Percentiles rank a stretch among this genome's conserved stretches.
These are phyloP conservation scores for Lipomyces orientalis DNA, from an alignment of 805 yeast genomes.

Conservation along the genomic window DNA sequence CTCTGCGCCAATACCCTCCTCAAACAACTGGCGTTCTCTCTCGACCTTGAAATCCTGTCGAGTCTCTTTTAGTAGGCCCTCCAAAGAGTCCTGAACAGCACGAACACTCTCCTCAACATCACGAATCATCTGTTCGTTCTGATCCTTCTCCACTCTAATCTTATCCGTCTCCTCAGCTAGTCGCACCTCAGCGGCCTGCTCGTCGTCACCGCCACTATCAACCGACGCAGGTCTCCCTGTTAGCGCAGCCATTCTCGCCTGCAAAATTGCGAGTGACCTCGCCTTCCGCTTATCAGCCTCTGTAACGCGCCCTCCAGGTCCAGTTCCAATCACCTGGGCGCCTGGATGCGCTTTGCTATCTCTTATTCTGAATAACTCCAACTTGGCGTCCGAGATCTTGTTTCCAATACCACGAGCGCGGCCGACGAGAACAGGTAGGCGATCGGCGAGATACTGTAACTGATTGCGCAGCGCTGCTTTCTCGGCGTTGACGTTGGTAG, in stretches of 20 bases:
- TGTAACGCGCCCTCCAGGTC: constrained; percentile 84
- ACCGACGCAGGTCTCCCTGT: constrained; percentile 71
- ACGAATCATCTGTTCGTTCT: constrained; percentile 63
- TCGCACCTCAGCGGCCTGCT: constrained; percentile 51
- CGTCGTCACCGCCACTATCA: constrained; percentile 53
- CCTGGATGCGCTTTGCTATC: constrained; percentile 70
- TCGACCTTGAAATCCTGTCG: constrained; percentile 40
- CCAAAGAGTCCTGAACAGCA: constrained; percentile 61
- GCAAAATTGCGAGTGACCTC: constrained; percentile 74
- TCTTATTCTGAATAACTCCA: constrained; percentile 64
- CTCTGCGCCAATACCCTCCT: constrained; percentile 76
- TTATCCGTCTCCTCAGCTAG: constrained; percentile 59
- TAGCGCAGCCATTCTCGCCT: constrained; percentile 89
- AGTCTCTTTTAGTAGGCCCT: constrained; percentile 50
- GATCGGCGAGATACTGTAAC: constrained; percentile 68
- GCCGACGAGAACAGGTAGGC: constrained; percentile 72
- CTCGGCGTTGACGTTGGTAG: constrained; percentile 49
- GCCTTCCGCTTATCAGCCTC: constrained; percentile 83
- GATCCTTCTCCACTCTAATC: constrained; percentile 59
- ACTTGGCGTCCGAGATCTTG: constrained; percentile 68
- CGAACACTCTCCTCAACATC: constrained; percentile 77
- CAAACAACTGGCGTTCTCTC: constrained; percentile 75
- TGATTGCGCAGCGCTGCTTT: constrained; percentile 60
- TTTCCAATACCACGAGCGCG: constrained; percentile 68
- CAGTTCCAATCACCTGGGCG: constrained; percentile 72